A percentile compares a stretch with the other conserved stretches of the same genome.
Conservation (phyloP, 257 asterid species). For the Capsicum chinense region DNA sequence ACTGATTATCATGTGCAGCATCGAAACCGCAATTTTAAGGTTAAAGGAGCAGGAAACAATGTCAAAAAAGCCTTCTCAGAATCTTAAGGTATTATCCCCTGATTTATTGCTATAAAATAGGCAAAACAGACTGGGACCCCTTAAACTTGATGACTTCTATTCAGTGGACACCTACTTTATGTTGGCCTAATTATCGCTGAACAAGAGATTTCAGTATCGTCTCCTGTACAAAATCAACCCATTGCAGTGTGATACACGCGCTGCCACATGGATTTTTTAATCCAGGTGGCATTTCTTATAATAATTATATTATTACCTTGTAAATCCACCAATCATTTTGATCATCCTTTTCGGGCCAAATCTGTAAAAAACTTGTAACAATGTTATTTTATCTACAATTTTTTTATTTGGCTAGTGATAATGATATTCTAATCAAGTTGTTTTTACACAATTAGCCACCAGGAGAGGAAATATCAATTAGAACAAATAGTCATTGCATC, state of each 20-base stretch:
- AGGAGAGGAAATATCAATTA: neutral
- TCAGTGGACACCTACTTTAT: neutral
- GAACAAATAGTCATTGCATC: neutral
- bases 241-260: neutral
- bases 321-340: neutral
- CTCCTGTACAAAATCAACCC: neutral
- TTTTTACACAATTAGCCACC: neutral
- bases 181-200: conserved; percentile 12
- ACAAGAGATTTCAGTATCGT: conserved; percentile 4
- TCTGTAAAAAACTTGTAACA: neutral
- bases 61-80: conserved; percentile 84
- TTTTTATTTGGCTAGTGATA: neutral
- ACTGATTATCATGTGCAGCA: conserved; percentile 51
- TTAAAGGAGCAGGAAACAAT: conserved; percentile 76
- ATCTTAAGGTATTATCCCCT: conserved; percentile 64
- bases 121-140: conserved; percentile 5
- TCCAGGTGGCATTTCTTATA: neutral
- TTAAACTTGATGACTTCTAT: neutral
- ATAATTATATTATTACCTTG: neutral
- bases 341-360: neutral
- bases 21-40: conserved; percentile 85
- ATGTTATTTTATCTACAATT: neutral
- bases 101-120: conserved; percentile 4
- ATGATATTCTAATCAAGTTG: neutral
- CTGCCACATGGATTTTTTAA: neutral